Evolutionary conservation across 2,329 filamentous ascomycete genomes (phyloP).

Genomic region (Ophiostoma angusticollis): DNA sequence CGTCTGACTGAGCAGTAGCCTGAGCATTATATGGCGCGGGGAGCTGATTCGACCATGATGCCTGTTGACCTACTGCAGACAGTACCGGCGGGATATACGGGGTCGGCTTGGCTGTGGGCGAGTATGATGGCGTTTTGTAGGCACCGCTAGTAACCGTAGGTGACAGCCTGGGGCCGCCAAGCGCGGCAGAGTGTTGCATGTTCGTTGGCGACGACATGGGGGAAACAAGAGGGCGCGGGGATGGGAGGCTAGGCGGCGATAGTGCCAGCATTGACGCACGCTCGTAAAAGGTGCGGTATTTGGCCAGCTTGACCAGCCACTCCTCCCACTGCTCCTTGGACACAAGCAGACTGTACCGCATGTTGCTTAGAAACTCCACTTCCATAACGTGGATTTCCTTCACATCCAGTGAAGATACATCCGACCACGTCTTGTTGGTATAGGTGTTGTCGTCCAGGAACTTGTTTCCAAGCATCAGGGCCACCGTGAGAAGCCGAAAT

Average conservation of each 20-base stretch:
- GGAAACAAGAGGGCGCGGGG: constrained; percentile 26
- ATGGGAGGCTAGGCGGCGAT: constrained; percentile 26
- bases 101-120: constrained; percentile 1
- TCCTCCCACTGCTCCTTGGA: constrained; percentile 75
- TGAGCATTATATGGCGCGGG: background rate
- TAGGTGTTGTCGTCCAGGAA: constrained; percentile 98
- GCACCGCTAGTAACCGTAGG: background rate
- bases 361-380: constrained; percentile 98
- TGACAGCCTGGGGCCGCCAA: background rate
- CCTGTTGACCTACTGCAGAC: background rate
- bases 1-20: constrained; percentile 19
- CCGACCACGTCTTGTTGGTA: constrained; percentile 98
- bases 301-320: constrained; percentile 73
- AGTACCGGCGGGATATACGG: background rate
- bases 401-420: constrained; percentile 88
- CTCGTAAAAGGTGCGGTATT: constrained; percentile 75
- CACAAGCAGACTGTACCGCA: constrained; percentile 84
- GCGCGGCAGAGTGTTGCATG: constrained; percentile 16
- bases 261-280: constrained; percentile 33
- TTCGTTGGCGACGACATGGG: constrained; percentile 38
- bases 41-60: background rate
- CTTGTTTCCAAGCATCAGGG: constrained; percentile 96
- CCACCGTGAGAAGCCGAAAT: constrained; percentile 82
- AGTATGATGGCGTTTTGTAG: background rate
- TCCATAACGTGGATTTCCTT: constrained; percentile 98